Conservation (phyloP, 1,284 basidiomycete genomes). For the Moniliella sp. region DNA sequence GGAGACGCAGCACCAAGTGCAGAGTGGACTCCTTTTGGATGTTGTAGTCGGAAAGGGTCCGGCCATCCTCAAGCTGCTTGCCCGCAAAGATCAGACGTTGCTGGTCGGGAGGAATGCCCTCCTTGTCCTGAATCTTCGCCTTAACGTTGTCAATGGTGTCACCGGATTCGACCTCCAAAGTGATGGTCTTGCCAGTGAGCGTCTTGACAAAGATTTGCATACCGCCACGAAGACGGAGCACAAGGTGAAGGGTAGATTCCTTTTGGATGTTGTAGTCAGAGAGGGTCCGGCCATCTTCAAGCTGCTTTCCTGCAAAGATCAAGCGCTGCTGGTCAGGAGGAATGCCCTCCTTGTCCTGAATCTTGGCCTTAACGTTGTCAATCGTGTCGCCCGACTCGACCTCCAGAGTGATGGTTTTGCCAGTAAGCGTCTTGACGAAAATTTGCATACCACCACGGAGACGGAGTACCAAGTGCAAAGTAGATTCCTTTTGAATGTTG, state of each 20-base stretch:
- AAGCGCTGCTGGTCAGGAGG: slow-evolving; percentile 88
- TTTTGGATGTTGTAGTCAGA: slow-evolving; percentile 61
- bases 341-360: slow-evolving; percentile 48
- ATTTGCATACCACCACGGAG: slow-evolving; percentile 38
- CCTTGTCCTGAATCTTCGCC: slow-evolving; percentile 41
- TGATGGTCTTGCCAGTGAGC: slow-evolving; percentile 35
- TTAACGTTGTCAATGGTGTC: slow-evolving; percentile 35
- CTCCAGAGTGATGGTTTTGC: slow-evolving; percentile 35
- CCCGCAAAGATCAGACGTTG: slow-evolving; percentile 94
- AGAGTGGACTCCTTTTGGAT: slow-evolving; percentile 46
- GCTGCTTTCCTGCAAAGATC: slow-evolving; percentile 95
- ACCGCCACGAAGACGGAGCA: slow-evolving; percentile 43
- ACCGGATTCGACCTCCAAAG: slow-evolving; percentile 35
- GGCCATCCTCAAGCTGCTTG: slow-evolving; percentile 56
- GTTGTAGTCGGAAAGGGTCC: slow-evolving; percentile 45
- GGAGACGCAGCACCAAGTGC: slow-evolving; percentile 22
- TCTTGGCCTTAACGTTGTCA: slow-evolving; percentile 36
- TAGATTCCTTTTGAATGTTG: slow-evolving; percentile 56
- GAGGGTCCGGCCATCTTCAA: slow-evolving; percentile 40
- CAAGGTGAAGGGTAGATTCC: slow-evolving; percentile 30
- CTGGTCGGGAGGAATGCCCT: slow-evolving; percentile 73
- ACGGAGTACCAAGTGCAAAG: slow-evolving; percentile 27
- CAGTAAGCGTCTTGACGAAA: slow-evolving; percentile 33
- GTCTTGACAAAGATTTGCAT: slow-evolving; percentile 28
- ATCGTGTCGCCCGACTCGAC: slow-evolving; percentile 35